Evolutionary conservation across 805 yeast species (phyloP).

Genomic region (Kazachstania kunashirensis): DNA sequence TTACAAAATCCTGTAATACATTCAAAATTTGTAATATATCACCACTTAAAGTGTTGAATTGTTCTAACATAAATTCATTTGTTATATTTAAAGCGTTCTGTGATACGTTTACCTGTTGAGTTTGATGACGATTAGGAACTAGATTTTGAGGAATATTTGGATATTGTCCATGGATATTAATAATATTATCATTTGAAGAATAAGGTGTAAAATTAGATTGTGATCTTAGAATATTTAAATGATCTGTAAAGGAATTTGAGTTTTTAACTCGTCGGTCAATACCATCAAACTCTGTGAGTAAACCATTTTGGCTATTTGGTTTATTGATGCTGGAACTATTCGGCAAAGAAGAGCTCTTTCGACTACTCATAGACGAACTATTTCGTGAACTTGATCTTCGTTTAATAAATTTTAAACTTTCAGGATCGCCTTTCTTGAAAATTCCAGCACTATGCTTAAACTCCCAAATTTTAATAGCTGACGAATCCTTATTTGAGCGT

Average conservation of each 20-base stretch:
- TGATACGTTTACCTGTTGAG: background rate
- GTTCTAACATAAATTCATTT: background rate
- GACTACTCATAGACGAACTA: conserved; percentile 13
- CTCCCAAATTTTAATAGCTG: conserved; percentile 53
- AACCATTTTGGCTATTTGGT: background rate
- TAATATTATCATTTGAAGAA: conserved; percentile 4
- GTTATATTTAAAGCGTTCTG: background rate
- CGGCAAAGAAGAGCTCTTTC: conserved; percentile 7
- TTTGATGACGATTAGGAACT: background rate
- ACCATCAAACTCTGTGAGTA: conserved; percentile 13
- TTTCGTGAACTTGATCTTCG: conserved; percentile 51
- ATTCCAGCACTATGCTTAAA: conserved; percentile 73
- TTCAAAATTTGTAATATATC: conserved; percentile 1
- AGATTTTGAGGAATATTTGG: background rate
- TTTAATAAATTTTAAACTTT: conserved; percentile 62
- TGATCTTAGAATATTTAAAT: background rate
- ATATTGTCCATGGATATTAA: conserved; percentile 1
- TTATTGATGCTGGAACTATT: background rate
- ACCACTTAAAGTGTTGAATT: background rate
- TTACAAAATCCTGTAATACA: conserved; percentile 1
- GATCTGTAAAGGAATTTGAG: background rate
- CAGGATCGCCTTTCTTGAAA: conserved; percentile 75
- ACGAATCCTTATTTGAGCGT: conserved; percentile 1
- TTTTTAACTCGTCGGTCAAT: background rate
- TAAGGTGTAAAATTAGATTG: conserved; percentile 2